These are phyloP conservation scores for Grosmannia serpens DNA, from an alignment of 2,329 filamentous ascomycete genomes.

Conservation along the genomic window DNA sequence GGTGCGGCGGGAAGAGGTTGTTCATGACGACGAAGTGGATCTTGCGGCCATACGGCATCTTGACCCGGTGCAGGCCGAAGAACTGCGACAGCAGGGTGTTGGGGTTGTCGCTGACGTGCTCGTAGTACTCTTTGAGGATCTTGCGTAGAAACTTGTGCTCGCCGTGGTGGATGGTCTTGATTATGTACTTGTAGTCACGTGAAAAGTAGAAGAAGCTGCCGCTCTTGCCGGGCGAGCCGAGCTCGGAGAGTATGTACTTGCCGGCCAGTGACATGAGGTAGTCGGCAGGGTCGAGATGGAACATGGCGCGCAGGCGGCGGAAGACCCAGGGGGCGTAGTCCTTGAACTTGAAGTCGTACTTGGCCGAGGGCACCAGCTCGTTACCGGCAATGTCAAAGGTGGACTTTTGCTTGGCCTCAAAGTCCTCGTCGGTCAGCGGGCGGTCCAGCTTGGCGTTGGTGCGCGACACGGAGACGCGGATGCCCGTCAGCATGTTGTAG, in stretches of 20 bases:
- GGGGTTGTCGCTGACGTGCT: constrained; percentile 83
- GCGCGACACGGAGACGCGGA: constrained; percentile 89
- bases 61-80: constrained; percentile 92
- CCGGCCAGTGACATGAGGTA: constrained; percentile 97
- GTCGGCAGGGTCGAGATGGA: constrained; percentile 88
- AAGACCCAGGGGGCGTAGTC: constrained; percentile 99
- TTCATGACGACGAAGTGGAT: constrained; percentile 99
- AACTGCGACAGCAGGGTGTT: constrained; percentile 97
- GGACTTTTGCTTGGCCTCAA: constrained; percentile 90
- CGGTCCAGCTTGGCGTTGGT: constrained; percentile 96
- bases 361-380: constrained; percentile 91
- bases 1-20: constrained; percentile 93
- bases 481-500: constrained; percentile 99
- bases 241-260: constrained; percentile 95
- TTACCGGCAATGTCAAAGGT: constrained; percentile 98
- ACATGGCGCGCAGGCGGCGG: constrained; percentile 75
- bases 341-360: constrained; percentile 99
- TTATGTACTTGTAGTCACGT: constrained; percentile 98
- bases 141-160: constrained; percentile 83
- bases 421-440: constrained; percentile 80
- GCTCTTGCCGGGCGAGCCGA: constrained; percentile 94
- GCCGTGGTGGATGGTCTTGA: constrained; percentile 96
- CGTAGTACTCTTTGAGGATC: constrained; percentile 83
- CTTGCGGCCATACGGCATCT: constrained; percentile 95
- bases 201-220: constrained; percentile 99